Base-by-base conservation (phyloP, 805 yeast genomes). In the Torulaspora franciscae region DNA sequence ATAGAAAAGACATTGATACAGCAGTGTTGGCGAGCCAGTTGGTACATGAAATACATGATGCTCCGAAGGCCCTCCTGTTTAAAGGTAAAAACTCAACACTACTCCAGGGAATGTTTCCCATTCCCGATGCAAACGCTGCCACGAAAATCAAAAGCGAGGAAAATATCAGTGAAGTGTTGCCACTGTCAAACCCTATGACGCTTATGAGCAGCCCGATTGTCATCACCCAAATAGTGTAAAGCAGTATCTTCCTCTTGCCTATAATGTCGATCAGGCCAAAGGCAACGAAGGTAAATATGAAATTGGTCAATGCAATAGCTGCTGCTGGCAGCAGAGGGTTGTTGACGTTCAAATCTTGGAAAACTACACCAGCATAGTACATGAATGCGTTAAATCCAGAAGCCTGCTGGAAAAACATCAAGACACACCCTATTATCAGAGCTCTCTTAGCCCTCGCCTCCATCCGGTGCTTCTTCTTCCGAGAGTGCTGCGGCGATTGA, bases 351-450 rank as follows among this genome's bases (percentile, higher is more conserved):
- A 77, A 70, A 15, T 73, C 70, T 43, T 71, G 59, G 67, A 80
- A 78, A 37, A 80, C 72, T 10, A 80, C 69, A 7, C 83, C 75
- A 5, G 81, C 76, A 55, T 79, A 80, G 61, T 78, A 79, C 74
- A 79, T 77, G 56, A 80, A 77, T 32, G 80, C 78, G 63, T 79
- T 79, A 58, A 77, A 74, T 43, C 84, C 84, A n/a, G 79, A 71
- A 40, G 73, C 67, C 60, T 79, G 84, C 57, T 80, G 84, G 50
- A 76, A 71, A 49, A 76, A 68, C 71, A 78, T 68, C 34, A 80
- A 60, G 14, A 74, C 74, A 51, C 77, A 72, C 3, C 80, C 70
- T 8, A 79, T 75, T 36, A 72, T 49, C 5, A 72, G 51, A 0
- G 76, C 76, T 40, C 71, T 60, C 32, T 56, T 61, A 15, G 69